Evolutionary conservation across 169 alveolate genomes (phyloP), one percentile per base, ranked within the genome.

Genomic region (Plasmodium fragile): DNA sequence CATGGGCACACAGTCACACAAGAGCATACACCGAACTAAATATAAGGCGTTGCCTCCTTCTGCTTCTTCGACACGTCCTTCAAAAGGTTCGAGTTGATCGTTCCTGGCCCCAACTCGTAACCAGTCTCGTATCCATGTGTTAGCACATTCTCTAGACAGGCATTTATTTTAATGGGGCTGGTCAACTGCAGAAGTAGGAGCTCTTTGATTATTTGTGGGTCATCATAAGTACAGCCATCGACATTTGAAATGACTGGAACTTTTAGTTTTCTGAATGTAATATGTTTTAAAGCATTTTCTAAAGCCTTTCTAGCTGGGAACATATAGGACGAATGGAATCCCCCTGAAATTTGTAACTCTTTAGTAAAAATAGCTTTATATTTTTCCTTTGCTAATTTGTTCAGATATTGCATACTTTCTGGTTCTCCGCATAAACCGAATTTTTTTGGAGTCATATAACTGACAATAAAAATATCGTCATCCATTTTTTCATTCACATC

Each of bases 41-140:
- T 89, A 45, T 89, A 89, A 4, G 94, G 90, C 7, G 71, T 89
- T 6, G 82, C 90, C 7, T 82, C 81, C 81, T 89, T 89, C 43
- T 55, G 70, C 49, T 89, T 89, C 69, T 89, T 77, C 43, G 94
- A 89, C 32, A 89, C 55, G 55, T 94, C 94, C 80, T 53, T 82
- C 85, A 94, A 91, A 36, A 90, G 92, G 65, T 91, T 81, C 36
- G 95, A 41, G 55, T 91, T 85, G 16, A 91, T 89, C 39, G 92
- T 93, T 25, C 96, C 96, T 28, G 96, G 96, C 0, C 96, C 96
- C 41, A 93, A 78, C 78, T 93, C 96, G 83, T 93, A 93, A 25
- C 96, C 96, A 43, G 30, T 11, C 22, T 92, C 82, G 73, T 81
- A 93, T 32, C 95, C 96, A 69, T 79, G 52, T 83, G 82, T 90